A percentile compares a stretch with the other conserved stretches of the same genome.
phyloP scores from a whole-genome alignment of 805 yeast genomes.

The Pichia sporocuriosa region DNA sequence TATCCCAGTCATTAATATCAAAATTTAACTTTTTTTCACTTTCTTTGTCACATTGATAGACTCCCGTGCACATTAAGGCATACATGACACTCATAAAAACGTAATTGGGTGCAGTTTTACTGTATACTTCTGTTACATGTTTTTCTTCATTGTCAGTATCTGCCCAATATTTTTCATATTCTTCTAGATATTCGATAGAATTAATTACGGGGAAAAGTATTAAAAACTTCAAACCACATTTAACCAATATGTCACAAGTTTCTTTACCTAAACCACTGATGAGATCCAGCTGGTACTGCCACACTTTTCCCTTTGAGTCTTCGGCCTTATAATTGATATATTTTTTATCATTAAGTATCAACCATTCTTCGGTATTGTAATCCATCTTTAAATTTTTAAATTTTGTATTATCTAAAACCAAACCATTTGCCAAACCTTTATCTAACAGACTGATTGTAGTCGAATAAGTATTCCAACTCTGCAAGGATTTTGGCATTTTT shows the following conservation, averaged over 20 bases:
- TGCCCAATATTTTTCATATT: slow-evolving; percentile 40
- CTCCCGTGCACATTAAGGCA: slow-evolving; percentile 26
- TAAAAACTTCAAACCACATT: slow-evolving; percentile 16
- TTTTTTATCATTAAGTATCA: slow-evolving; percentile 12
- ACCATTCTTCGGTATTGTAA: slow-evolving; percentile 28
- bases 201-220: slow-evolving; percentile 44
- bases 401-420: slow-evolving; percentile 15
- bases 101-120: slow-evolving; percentile 23
- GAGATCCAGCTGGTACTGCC: slow-evolving; percentile 23
- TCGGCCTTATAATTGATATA: slow-evolving; percentile 10
- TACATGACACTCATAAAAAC: slow-evolving; percentile 28
- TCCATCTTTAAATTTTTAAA: slow-evolving; percentile 13
- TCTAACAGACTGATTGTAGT: slow-evolving; percentile 20
- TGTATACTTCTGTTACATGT: slow-evolving; percentile 24
- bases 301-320: slow-evolving; percentile 21
- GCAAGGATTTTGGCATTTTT: too few relatives aligned
- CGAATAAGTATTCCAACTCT: slow-evolving; percentile 24
- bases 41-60: slow-evolving; percentile 24
- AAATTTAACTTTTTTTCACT: slow-evolving; percentile 19
- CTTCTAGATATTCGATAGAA: slow-evolving; percentile 55
- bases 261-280: slow-evolving; percentile 14
- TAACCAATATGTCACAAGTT: slow-evolving; percentile 20
- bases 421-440: slow-evolving; percentile 22
- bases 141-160: slow-evolving; percentile 15
- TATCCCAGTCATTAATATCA: slow-evolving; percentile 22